A percentile compares a stretch with the other conserved stretches of the same genome.
phyloP scores from a whole-genome alignment of 441 rosid genomes.

The Melastoma candidum region DNA sequence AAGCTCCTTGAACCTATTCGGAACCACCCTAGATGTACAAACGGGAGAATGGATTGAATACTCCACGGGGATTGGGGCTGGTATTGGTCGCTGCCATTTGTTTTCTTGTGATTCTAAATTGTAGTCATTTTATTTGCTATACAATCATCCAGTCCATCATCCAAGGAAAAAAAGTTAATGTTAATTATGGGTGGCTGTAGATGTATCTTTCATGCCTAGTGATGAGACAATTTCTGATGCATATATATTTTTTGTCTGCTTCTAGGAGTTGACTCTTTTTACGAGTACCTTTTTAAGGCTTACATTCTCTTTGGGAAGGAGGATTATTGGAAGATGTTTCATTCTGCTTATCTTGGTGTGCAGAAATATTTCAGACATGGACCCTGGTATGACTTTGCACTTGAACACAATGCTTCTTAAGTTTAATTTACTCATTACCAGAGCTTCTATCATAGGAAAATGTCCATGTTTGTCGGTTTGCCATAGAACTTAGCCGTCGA shows the following conservation, averaged over 20 bases:
- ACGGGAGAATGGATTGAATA: constrained; percentile 86
- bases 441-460: not conserved
- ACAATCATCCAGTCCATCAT: no score
- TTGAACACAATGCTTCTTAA: not conserved
- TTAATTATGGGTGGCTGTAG: no score
- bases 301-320: constrained; percentile 92
- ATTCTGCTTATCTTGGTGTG: constrained; percentile 76
- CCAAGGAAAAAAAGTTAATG: no score
- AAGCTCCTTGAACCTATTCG: constrained; percentile 75
- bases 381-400: constrained; percentile 48
- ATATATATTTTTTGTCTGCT: constrained; percentile 17
- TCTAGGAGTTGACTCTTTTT: constrained; percentile 94
- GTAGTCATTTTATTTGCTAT: no score
- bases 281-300: constrained; percentile 86
- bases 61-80: constrained; percentile 96
- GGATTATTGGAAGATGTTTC: constrained; percentile 95
- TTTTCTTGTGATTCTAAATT: no score
- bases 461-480: not conserved
- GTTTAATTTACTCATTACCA: not conserved
- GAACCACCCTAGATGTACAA: constrained; percentile 71
- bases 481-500: not conserved
- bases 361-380: constrained; percentile 94
- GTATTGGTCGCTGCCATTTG: constrained; percentile 26
- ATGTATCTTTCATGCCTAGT: no score
- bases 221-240: constrained; percentile 13